Percentiles rank a stretch among this genome's conserved stretches.
phyloP scores from a whole-genome alignment of 2,329 filamentous ascomycete genomes.

The Hysterium pulicare region DNA sequence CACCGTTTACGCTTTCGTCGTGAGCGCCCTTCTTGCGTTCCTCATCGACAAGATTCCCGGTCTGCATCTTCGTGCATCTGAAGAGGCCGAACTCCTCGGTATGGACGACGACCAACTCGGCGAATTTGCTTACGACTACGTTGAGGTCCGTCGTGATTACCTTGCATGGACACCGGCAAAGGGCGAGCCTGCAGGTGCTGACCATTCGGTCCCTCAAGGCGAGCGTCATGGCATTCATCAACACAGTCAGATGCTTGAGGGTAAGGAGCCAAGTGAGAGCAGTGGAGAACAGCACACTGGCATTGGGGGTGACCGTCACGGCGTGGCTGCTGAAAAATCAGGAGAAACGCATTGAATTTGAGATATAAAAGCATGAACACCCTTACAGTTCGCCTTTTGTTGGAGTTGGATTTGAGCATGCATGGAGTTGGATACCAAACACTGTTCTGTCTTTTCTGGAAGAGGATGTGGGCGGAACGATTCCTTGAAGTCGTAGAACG shows the following conservation, averaged over 20 bases:
- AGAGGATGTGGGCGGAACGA: constrained; percentile 1
- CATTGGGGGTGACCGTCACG: constrained; percentile 53
- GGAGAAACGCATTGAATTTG: constrained; percentile 11
- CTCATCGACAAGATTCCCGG: constrained; percentile 72
- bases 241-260: constrained; percentile 64
- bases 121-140: constrained; percentile 88
- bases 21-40: constrained; percentile 72
- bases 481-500: background rate
- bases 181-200: constrained; percentile 58
- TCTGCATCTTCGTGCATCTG: constrained; percentile 73
- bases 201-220: constrained; percentile 60
- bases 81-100: constrained; percentile 79
- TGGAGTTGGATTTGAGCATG: constrained; percentile 17
- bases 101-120: constrained; percentile 90
- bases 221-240: constrained; percentile 68
- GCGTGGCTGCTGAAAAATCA: constrained; percentile 46
- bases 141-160: constrained; percentile 84
- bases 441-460: constrained; percentile 19
- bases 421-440: constrained; percentile 32
- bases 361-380: too few relatives aligned
- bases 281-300: constrained; percentile 44
- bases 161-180: constrained; percentile 81
- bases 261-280: constrained; percentile 48
- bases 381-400: too few relatives aligned
- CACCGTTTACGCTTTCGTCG: constrained; percentile 66